phyloP scores from a whole-genome alignment of 495 filamentous ascomycete genomes.

The Apiosordaria backusii region DNA sequence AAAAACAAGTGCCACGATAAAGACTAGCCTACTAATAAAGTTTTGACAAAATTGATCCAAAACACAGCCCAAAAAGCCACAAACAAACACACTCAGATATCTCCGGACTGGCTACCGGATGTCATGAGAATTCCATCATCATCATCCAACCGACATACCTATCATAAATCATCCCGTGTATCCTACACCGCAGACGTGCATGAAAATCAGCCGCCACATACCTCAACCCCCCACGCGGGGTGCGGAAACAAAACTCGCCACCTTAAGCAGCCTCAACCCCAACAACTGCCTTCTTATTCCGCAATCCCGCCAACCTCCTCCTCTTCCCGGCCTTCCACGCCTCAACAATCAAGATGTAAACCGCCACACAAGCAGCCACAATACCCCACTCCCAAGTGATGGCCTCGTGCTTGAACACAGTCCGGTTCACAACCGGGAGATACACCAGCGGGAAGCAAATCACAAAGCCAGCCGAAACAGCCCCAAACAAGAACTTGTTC shows the following conservation, averaged over 20 bases:
- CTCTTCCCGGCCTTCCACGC: slow-evolving; percentile 65
- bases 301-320: neutral
- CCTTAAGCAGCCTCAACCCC: neutral
- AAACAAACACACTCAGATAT: neutral
- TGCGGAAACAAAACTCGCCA: neutral
- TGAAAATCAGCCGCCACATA: neutral
- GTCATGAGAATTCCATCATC: neutral
- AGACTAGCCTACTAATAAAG: neutral
- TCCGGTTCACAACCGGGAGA: slow-evolving; percentile 62
- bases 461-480: slow-evolving; percentile 64
- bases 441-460: slow-evolving; percentile 70
- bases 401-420: slow-evolving; percentile 68
- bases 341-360: slow-evolving; percentile 61
- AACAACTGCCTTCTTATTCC: neutral
- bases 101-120: neutral
- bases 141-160: neutral
- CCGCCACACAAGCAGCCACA: slow-evolving; percentile 52
- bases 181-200: neutral
- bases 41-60: neutral
- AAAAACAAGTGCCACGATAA: neutral
- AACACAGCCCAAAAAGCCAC: neutral
- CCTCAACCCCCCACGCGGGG: too few relatives aligned
- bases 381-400: slow-evolving; percentile 74
- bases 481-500: slow-evolving; percentile 71
- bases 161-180: neutral